Base-by-base conservation (phyloP, 306 rosid genomes). In the Casuarina glauca region DNA sequence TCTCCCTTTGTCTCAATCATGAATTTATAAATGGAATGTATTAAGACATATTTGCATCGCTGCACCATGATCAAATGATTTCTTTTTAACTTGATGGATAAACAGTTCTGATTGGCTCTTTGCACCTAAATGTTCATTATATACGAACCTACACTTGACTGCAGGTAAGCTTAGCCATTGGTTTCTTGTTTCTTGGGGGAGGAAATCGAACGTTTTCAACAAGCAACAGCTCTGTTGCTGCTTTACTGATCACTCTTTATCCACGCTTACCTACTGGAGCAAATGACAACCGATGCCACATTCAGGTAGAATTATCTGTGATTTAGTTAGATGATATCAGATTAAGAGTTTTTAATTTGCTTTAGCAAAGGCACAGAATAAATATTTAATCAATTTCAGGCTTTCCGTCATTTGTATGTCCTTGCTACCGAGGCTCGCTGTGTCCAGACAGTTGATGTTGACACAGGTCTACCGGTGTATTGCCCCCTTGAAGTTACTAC, bases 111-210 rank as follows among this genome's bases (percentile, higher is more conserved):
- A 58, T 73, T 53, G 41, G 9, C 36, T 80, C 77, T 77, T 32
- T 77, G 69, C 57, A 4, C 45, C 39, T 82, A 45, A 49, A 9
- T 73, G 68, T 57, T 83, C 43, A 67, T 78, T 82, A 76, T 58
- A 26, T 26, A 26, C 11, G 51, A 69, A 35, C 68, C 76, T 44
- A 57, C 53, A 61, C 48, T 69, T 79, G 73, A 70, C 54, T 78
- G 64, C 81, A 94, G 98, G 98, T 94, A 76, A 92, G 97, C 90
- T 90, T 94, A 82, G 97, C 97, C 15, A 84, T 82, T 63, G 98
- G 98, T 63, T 94, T 94, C 92, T 88, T 94, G 90, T 94, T 92
- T 82, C 97, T 94, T 80, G 98, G 98, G 79, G 98, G 98, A 78
- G 98, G 98, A 86, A 92, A 86, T 86, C 90, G 87, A 76, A 92